Conservation (phyloP, 495 filamentous ascomycete genomes). For the Xylaria palmicola region DNA sequence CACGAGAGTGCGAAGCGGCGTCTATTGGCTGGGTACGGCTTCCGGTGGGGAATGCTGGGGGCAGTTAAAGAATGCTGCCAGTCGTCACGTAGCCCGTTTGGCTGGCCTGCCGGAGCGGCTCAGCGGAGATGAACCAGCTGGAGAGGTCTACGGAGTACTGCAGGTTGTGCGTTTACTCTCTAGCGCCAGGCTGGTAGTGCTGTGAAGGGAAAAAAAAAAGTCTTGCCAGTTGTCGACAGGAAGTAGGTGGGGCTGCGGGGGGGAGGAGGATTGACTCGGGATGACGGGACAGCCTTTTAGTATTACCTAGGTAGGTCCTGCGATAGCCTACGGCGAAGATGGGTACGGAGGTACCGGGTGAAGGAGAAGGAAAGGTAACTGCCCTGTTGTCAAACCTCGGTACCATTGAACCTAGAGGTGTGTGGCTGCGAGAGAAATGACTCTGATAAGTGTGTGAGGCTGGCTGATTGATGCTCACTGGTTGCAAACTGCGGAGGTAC, state of each 20-base stretch:
- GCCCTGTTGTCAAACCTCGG: too few relatives aligned
- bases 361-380: too few relatives aligned
- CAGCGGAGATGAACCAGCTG: not conserved
- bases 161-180: too few relatives aligned
- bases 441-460: not conserved
- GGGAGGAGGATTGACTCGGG: constrained; percentile 1
- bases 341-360: too few relatives aligned
- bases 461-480: not conserved
- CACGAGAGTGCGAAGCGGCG: not conserved
- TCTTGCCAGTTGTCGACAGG: too few relatives aligned
- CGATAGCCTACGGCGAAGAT: too few relatives aligned
- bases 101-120: not conserved
- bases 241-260: not conserved
- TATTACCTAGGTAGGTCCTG: not conserved
- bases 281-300: not conserved
- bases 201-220: too few relatives aligned
- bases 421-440: not conserved
- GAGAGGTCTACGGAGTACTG: too few relatives aligned
- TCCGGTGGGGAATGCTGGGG: constrained; percentile 1
- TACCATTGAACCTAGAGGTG: not conserved
- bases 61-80: constrained; percentile 11
- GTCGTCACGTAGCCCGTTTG: not conserved
- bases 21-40: not conserved
- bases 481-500: too few relatives aligned
- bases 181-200: too few relatives aligned